phyloP scores from a whole-genome alignment of 2,329 filamentous ascomycete genomes.

The Monosporascus sp. region DNA sequence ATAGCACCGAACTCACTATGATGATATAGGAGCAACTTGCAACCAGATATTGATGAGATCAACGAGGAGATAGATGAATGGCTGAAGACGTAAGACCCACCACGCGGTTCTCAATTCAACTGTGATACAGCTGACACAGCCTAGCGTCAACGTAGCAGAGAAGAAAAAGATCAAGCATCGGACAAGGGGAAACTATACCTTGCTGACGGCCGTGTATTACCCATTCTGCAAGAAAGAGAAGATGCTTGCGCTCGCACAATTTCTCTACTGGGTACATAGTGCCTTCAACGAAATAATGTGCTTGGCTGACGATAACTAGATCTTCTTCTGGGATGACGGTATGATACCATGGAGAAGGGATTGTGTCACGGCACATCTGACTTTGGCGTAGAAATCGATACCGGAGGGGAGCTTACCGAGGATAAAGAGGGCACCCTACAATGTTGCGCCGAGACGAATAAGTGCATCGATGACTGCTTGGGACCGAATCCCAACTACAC shows the following conservation, averaged over 20 bases:
- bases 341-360: neutral
- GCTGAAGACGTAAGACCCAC: constrained; percentile 17
- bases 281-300: no score
- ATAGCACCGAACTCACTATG: neutral
- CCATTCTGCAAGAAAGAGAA: constrained; percentile 24
- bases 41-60: constrained; percentile 21
- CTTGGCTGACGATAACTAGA: constrained; percentile 4
- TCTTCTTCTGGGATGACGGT: constrained; percentile 27
- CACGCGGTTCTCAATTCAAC: neutral
- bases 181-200: constrained; percentile 21
- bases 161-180: constrained; percentile 24
- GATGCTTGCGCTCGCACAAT: constrained; percentile 20
- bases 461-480: constrained; percentile 23
- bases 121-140: constrained; percentile 3
- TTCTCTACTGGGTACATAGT: constrained; percentile 23
- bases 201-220: constrained; percentile 22
- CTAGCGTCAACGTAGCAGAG: constrained; percentile 20
- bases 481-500: constrained; percentile 17
- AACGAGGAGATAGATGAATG: constrained; percentile 23
- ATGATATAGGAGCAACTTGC: constrained; percentile 10
- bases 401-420: constrained; percentile 22
- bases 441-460: constrained; percentile 18
- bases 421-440: constrained; percentile 19
- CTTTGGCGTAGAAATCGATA: constrained; percentile 20
- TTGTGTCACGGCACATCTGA: neutral